Evolutionary conservation across 768 basidiomycete species (phyloP).

Genomic region (Thelephora aurantiotincta): DNA sequence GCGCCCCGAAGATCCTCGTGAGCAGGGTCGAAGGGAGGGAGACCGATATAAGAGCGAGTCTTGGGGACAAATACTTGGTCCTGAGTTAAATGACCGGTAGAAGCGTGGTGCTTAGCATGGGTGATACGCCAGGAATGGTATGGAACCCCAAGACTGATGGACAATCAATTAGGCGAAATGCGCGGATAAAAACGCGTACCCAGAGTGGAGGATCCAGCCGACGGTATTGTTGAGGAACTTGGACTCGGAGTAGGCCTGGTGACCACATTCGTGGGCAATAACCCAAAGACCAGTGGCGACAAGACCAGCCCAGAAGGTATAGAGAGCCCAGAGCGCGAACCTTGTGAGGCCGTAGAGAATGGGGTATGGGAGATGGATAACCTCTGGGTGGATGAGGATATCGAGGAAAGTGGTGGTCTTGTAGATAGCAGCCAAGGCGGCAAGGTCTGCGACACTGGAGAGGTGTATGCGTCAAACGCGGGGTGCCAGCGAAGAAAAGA

Average conservation of each 20-base stretch:
- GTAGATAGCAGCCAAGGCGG: conserved; percentile 55
- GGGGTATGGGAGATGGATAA: conserved; percentile 43
- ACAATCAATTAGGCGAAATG: background rate
- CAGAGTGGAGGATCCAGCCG: conserved; percentile 87
- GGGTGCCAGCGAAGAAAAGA: conserved; percentile 7
- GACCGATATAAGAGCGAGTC: conserved; percentile 63
- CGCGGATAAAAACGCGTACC: conserved; percentile 29
- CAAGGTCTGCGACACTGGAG: conserved; percentile 56
- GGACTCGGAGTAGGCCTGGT: conserved; percentile 90
- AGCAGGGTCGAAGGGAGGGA: conserved; percentile 52
- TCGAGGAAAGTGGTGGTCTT: conserved; percentile 55
- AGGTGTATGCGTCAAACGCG: conserved; percentile 3
- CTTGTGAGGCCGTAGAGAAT: conserved; percentile 46
- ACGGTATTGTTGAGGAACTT: conserved; percentile 85
- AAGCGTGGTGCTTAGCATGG: conserved; percentile 92
- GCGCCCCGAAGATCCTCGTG: conserved; percentile 52
- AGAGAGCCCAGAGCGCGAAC: conserved; percentile 63
- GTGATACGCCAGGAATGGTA: conserved; percentile 95
- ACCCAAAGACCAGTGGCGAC: conserved; percentile 92
- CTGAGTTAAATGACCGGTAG: conserved; percentile 83
- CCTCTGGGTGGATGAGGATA: conserved; percentile 39
- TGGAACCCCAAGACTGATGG: conserved; percentile 71
- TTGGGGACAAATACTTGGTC: conserved; percentile 93
- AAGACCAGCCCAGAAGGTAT: conserved; percentile 72
- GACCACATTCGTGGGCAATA: conserved; percentile 89